These are phyloP conservation scores for Pilaira anomala DNA, from an alignment of 192 early-diverging fungal genomes.

Conservation along the genomic window DNA sequence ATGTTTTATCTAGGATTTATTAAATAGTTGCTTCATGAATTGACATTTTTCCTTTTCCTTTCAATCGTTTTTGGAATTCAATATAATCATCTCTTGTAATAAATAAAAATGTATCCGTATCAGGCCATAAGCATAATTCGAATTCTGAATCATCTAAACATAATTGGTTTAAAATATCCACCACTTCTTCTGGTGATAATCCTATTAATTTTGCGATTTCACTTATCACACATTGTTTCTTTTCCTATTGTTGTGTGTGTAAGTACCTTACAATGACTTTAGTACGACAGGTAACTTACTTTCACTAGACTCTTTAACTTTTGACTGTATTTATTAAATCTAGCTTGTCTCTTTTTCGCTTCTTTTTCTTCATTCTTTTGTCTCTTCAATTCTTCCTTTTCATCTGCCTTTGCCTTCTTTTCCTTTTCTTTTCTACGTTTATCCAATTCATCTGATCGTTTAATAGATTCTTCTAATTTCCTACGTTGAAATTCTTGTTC, in stretches of 20 bases:
- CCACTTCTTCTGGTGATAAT: not conserved
- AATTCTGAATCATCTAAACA: slow-evolving; percentile 8
- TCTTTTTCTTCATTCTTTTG: slow-evolving; percentile 20
- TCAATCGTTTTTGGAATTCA: not conserved
- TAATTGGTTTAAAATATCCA: slow-evolving; percentile 8
- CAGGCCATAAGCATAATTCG: slow-evolving; percentile 13
- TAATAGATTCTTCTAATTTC: slow-evolving; percentile 24
- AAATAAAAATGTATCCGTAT: slow-evolving; percentile 9
- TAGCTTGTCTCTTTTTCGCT: slow-evolving; percentile 8
- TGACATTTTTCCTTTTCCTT: slow-evolving; percentile 10
- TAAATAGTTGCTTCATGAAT: slow-evolving; percentile 2
- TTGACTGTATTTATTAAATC: slow-evolving; percentile 19
- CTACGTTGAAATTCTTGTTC: slow-evolving; percentile 18
- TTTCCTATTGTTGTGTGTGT: not conserved
- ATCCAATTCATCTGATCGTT: slow-evolving; percentile 19
- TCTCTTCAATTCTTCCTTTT: slow-evolving; percentile 4
- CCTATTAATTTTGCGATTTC: slow-evolving; percentile 8
- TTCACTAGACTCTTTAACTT: slow-evolving; percentile 11
- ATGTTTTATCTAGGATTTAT: slow-evolving; percentile 9
- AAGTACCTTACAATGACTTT: no score
- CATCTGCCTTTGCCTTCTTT: slow-evolving; percentile 6
- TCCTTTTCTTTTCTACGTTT: slow-evolving; percentile 13
- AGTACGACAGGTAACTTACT: not conserved
- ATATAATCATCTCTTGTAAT: slow-evolving; percentile 19
- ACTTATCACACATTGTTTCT: slow-evolving; percentile 8